Evolutionary conservation across 108 stramenopile genomes (phyloP).

Genomic region (Chaetoceros tenuissimus): DNA sequence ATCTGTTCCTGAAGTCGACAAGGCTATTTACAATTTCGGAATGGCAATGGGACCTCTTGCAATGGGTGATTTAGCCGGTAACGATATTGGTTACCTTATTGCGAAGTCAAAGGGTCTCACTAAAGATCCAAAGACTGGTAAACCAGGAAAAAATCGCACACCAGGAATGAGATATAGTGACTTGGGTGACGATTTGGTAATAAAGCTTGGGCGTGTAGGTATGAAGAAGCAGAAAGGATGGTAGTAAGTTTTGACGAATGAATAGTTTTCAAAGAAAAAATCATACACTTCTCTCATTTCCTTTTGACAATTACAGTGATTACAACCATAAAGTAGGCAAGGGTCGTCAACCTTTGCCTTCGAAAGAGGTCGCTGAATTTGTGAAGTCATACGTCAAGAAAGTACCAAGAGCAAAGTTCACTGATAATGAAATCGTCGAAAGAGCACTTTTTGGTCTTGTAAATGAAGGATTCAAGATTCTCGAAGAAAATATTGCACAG

Average conservation of each 20-base stretch:
- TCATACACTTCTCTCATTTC: slow-evolving; percentile 1
- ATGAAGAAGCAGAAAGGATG: slow-evolving; percentile 73
- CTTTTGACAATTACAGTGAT: slow-evolving; percentile 70
- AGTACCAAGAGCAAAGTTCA: slow-evolving; percentile 22
- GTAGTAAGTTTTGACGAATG: slow-evolving; percentile 3
- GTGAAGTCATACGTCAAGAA: slow-evolving; percentile 35
- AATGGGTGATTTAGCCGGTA: slow-evolving; percentile 92
- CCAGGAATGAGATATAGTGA: slow-evolving; percentile 67
- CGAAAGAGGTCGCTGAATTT: slow-evolving; percentile 66
- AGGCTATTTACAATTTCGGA: slow-evolving; percentile 63
- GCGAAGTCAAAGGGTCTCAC: slow-evolving; percentile 66
- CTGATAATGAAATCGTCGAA: slow-evolving; percentile 49
- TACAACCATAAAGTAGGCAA: slow-evolving; percentile 75
- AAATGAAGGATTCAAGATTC: slow-evolving; percentile 94
- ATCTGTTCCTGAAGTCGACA: slow-evolving; percentile 59
- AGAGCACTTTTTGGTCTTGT: slow-evolving; percentile 83
- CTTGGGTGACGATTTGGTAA: slow-evolving; percentile 82
- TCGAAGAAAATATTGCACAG: slow-evolving; percentile 91
- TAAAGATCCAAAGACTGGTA: slow-evolving; percentile 31
- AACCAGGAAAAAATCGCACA: slow-evolving; percentile 35
- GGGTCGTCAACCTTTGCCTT: slow-evolving; percentile 66
- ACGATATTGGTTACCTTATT: slow-evolving; percentile 88
- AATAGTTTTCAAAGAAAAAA: no score
- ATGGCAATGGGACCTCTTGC: slow-evolving; percentile 85
- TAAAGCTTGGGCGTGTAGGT: slow-evolving; percentile 77